Evolutionary conservation across 805 yeast genomes (phyloP).

Genomic region (Grigorovia humatica): DNA sequence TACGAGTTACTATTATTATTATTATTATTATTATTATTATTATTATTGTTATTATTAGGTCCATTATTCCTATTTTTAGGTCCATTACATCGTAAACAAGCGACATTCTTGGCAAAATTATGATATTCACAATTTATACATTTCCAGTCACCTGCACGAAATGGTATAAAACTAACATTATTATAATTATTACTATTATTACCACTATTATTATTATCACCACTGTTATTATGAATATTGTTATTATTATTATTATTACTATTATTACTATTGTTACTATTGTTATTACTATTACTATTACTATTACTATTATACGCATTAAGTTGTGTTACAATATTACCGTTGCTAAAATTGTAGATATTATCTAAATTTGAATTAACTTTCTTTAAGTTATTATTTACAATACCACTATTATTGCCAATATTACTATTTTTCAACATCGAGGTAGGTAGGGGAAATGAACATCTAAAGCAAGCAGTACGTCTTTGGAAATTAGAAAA

Average conservation of each 20-base stretch:
- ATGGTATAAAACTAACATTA: constrained; percentile 48
- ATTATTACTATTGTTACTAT: neutral
- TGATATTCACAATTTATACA: constrained; percentile 77
- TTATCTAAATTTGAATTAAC: neutral
- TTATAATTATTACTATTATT: constrained; percentile 6
- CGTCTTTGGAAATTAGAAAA: constrained; percentile 90
- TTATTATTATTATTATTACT: neutral
- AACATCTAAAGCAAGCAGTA: constrained; percentile 87
- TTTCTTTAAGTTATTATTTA: neutral
- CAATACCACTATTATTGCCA: neutral
- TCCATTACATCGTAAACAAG: constrained; percentile 82
- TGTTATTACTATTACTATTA: neutral
- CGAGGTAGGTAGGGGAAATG: constrained; percentile 64
- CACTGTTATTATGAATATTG: neutral
- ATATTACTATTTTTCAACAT: constrained; percentile 15
- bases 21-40: constrained; percentile 2
- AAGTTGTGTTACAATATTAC: no score
- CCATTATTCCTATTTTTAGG: constrained; percentile 30
- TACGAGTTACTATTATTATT: neutral
- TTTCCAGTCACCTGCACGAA: constrained; percentile 96
- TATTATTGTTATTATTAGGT: neutral
- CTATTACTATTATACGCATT: constrained; percentile 2
- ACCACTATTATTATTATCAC: constrained; percentile 13
- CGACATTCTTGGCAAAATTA: constrained; percentile 82
- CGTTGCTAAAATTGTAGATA: neutral